These are phyloP conservation scores for Pulveroboletus sp. DNA, from an alignment of 768 basidiomycete species.

Conservation along the genomic window DNA sequence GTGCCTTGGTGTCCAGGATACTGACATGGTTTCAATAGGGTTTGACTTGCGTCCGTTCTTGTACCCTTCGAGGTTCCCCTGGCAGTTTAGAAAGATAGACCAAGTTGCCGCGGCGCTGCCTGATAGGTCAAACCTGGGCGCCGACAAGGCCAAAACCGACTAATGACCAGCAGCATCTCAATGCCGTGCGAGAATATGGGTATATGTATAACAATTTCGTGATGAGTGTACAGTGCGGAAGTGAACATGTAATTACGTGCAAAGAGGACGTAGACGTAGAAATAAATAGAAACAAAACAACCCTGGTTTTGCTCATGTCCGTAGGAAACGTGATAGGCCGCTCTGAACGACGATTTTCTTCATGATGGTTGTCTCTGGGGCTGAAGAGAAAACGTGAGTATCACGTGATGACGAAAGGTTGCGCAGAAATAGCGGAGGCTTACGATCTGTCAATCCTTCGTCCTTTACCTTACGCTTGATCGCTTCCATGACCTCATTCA, in stretches of 20 bases:
- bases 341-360: conserved; percentile 82
- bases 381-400: conserved; percentile 36
- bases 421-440: conserved; percentile 32
- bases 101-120: conserved; percentile 74
- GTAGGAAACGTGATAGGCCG: conserved; percentile 73
- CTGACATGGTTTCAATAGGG: conserved; percentile 43
- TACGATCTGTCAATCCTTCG: conserved; percentile 79
- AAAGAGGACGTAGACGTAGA: conserved; percentile 4
- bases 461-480: conserved; percentile 91
- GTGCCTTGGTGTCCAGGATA: too few relatives aligned
- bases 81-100: conserved; percentile 97
- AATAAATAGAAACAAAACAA: conserved; percentile 1
- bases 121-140: conserved; percentile 51
- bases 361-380: conserved; percentile 85
- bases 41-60: conserved; percentile 96
- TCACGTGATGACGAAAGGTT: background rate
- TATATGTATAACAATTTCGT: background rate
- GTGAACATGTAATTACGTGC: background rate
- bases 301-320: conserved; percentile 27
- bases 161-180: conserved; percentile 23
- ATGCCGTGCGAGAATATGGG: background rate
- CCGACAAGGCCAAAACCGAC: conserved; percentile 49
- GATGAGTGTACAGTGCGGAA: conserved; percentile 11
- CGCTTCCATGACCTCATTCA: conserved; percentile 90
- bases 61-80: conserved; percentile 91